These are phyloP conservation scores for Ceratocystis diversiconidia DNA, from an alignment of 2,329 filamentous ascomycete genomes.

Conservation along the genomic window DNA sequence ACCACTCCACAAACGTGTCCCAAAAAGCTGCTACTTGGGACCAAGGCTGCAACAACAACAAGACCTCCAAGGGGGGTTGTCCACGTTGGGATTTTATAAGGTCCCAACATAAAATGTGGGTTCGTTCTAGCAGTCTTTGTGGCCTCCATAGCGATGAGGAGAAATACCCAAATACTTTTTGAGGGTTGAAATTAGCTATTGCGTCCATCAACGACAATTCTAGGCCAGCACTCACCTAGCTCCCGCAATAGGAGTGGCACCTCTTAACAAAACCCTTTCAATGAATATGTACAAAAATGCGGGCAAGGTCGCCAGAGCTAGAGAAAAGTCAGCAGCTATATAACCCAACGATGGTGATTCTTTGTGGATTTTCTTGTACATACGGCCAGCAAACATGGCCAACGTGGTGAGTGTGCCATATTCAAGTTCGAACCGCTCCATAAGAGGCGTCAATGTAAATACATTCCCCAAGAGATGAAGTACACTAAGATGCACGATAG, in stretches of 20 bases:
- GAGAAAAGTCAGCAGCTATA: constrained; percentile 13
- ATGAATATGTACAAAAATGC: constrained; percentile 67
- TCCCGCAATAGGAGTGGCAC: constrained; percentile 64
- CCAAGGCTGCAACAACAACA: constrained; percentile 58
- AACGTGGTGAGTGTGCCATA: constrained; percentile 82
- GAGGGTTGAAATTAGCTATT: not conserved
- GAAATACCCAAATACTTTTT: constrained; percentile 76
- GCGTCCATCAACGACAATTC: not conserved
- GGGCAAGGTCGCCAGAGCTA: constrained; percentile 67
- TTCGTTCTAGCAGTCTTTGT: constrained; percentile 73
- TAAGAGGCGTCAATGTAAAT: constrained; percentile 65
- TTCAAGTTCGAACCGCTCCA: constrained; percentile 88
- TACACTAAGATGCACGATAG: constrained; percentile 68
- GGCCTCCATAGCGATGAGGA: constrained; percentile 70
- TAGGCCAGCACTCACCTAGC: constrained; percentile 47
- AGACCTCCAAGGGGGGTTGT: constrained; percentile 68
- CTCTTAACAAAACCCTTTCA: constrained; percentile 56
- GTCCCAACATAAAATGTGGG: constrained; percentile 54
- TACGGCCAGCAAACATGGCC: constrained; percentile 80
- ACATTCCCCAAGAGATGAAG: constrained; percentile 71
- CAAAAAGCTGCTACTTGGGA: constrained; percentile 69
- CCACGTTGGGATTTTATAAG: constrained; percentile 74
- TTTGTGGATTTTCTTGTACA: constrained; percentile 25
- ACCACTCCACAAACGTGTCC: constrained; percentile 75
- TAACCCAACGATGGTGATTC: not conserved